phyloP scores from a whole-genome alignment of 2,329 filamentous ascomycete genomes.

The Sarocladiaceae sp. region DNA sequence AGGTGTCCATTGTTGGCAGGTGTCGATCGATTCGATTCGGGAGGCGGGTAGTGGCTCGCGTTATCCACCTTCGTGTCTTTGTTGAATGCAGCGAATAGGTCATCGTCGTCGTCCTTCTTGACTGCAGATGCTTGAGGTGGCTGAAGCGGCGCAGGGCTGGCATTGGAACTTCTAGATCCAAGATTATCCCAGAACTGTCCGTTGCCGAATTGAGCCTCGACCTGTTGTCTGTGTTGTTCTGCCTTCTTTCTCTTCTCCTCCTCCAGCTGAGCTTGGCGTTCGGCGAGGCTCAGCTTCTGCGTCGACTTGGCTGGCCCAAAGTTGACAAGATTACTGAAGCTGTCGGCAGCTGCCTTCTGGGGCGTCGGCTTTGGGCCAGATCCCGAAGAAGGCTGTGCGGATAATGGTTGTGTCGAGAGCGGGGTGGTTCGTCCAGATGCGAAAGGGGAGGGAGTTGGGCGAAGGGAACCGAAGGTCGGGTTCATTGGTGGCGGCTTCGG shows the following conservation, averaged over 20 bases:
- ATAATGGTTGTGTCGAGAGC: conserved; percentile 37
- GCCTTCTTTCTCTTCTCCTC: conserved; percentile 68
- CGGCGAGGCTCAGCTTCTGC: conserved; percentile 71
- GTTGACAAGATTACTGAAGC: conserved; percentile 72
- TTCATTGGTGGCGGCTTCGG: conserved; percentile 37
- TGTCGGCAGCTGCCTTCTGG: conserved; percentile 58
- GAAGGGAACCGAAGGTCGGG: conserved; percentile 45
- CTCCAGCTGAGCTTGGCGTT: conserved; percentile 67
- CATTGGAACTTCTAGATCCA: conserved; percentile 44
- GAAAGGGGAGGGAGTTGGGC: conserved; percentile 52
- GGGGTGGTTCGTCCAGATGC: conserved; percentile 54
- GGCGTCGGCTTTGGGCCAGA: conserved; percentile 37
- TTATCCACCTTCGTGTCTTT: conserved; percentile 64
- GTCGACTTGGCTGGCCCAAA: conserved; percentile 52
- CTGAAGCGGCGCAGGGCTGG: conserved; percentile 23
- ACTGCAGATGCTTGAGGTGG: conserved; percentile 13
- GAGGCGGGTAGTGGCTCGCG: conserved; percentile 59
- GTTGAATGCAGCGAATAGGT: conserved; percentile 65
- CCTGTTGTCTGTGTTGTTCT: conserved; percentile 65
- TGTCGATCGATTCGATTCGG: conserved; percentile 39
- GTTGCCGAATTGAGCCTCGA: conserved; percentile 74
- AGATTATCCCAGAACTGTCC: conserved; percentile 73
- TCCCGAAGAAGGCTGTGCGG: conserved; percentile 10
- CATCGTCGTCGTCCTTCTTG: conserved; percentile 46
- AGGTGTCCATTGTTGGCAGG: conserved; percentile 39